phyloP scores from a whole-genome alignment of 495 filamentous ascomycete species.

The Saxophila tyrrhenica region DNA sequence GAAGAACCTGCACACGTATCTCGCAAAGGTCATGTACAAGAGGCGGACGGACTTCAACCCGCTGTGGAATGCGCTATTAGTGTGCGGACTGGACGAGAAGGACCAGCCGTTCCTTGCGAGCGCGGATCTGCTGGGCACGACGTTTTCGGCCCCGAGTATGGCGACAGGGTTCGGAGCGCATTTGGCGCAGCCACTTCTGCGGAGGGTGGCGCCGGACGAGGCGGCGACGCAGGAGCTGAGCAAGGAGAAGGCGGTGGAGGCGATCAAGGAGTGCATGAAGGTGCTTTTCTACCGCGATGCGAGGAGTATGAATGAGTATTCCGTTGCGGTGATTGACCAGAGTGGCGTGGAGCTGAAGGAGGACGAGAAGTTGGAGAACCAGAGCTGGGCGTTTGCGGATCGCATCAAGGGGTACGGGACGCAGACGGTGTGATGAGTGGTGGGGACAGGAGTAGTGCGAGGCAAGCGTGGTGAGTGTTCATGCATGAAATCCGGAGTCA shows the following conservation, averaged over 20 bases:
- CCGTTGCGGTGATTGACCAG: slow-evolving; percentile 77
- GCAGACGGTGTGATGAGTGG: slow-evolving; percentile 16
- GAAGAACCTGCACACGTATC: slow-evolving; percentile 91
- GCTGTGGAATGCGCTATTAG: slow-evolving; percentile 88
- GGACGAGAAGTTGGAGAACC: slow-evolving; percentile 61
- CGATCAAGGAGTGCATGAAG: slow-evolving; percentile 90
- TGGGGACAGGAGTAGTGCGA: neutral
- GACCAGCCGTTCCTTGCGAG: slow-evolving; percentile 77
- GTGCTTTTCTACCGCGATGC: slow-evolving; percentile 96
- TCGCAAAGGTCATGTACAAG: slow-evolving; percentile 87
- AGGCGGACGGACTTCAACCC: slow-evolving; percentile 93
- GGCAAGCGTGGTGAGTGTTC: neutral
- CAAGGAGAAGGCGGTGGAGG: slow-evolving; percentile 65
- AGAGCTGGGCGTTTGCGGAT: slow-evolving; percentile 97
- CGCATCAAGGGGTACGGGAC: slow-evolving; percentile 50
- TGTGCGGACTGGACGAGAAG: slow-evolving; percentile 73
- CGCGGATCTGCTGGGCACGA: slow-evolving; percentile 86
- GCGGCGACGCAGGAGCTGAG: slow-evolving; percentile 54
- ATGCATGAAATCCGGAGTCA: neutral
- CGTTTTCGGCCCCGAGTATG: slow-evolving; percentile 72
- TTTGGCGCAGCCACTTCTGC: slow-evolving; percentile 83
- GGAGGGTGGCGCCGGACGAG: slow-evolving; percentile 71
- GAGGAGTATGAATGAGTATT: slow-evolving; percentile 80
- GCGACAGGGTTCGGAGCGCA: slow-evolving; percentile 91
- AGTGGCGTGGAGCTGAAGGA: slow-evolving; percentile 69